Percentiles rank a stretch among this genome's conserved stretches.
Evolutionary conservation across 2,329 filamentous ascomycete species (phyloP).

Genomic region (Cercospora beticola): DNA sequence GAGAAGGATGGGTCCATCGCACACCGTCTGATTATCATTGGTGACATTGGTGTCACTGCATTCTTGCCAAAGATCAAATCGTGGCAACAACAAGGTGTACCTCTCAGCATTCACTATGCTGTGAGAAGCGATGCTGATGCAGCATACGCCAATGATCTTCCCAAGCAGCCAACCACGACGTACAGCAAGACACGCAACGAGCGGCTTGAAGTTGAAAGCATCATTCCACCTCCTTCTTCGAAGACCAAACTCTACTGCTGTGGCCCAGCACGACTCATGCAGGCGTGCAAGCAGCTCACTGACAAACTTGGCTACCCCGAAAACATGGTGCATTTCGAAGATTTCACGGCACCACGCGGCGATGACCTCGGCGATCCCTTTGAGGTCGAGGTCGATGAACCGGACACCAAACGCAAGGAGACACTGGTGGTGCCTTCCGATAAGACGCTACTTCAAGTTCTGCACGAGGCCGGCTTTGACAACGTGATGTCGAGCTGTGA

Average conservation of each 20-base stretch:
- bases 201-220: conserved; percentile 52
- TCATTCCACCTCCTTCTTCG: conserved; percentile 43
- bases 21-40: conserved; percentile 63
- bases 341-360: conserved; percentile 51
- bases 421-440: conserved; percentile 48
- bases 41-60: conserved; percentile 66
- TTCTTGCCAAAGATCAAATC: conserved; percentile 55
- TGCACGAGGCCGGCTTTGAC: conserved; percentile 47
- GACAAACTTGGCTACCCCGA: conserved; percentile 46
- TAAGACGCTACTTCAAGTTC: conserved; percentile 44
- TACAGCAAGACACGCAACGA: conserved; percentile 56
- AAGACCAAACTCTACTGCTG: conserved; percentile 60
- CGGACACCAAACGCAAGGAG: conserved; percentile 31
- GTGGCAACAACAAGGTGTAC: conserved; percentile 35
- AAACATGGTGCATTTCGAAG: conserved; percentile 60
- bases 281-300: conserved; percentile 47
- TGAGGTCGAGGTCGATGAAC: conserved; percentile 54
- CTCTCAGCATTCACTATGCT: conserved; percentile 59
- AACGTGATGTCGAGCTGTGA: conserved; percentile 45
- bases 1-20: conserved; percentile 42
- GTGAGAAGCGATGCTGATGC: conserved; percentile 55
- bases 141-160: conserved; percentile 51
- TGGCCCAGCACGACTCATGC: conserved; percentile 59
- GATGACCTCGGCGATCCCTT: conserved; percentile 58
- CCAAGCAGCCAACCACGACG: conserved; percentile 48